Percentiles rank a stretch among this genome's conserved stretches.
Conservation (phyloP, 2,329 filamentous ascomycete genomes). For the Botrytis byssoidea region DNA sequence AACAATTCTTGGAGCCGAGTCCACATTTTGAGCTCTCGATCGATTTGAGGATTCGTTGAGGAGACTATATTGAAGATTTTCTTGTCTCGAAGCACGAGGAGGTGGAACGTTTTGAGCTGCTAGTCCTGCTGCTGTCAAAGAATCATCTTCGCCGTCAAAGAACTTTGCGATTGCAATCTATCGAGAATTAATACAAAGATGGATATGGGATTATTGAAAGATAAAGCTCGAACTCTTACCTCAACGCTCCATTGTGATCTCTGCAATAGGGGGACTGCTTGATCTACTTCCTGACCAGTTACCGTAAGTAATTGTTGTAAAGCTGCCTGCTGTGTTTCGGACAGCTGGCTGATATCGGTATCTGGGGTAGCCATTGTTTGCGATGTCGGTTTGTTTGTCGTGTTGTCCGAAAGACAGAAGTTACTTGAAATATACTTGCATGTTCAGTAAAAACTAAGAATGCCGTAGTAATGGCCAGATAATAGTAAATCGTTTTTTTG, state of each 20-base stretch:
- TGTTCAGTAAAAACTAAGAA: not conserved
- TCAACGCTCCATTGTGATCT: constrained; percentile 96
- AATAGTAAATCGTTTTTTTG: not conserved
- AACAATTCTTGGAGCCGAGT: constrained; percentile 81
- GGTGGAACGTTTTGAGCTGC: constrained; percentile 61
- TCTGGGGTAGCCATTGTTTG: constrained; percentile 47
- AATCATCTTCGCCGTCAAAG: constrained; percentile 91
- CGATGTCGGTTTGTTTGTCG: not conserved
- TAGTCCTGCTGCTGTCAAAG: constrained; percentile 75
- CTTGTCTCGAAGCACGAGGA: constrained; percentile 61
- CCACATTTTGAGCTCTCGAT: constrained; percentile 42
- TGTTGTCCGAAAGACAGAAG: constrained; percentile 3
- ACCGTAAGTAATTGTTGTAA: constrained; percentile 87
- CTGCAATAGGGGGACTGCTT: constrained; percentile 75
- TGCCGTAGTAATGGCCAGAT: not conserved
- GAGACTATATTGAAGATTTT: constrained; percentile 69
- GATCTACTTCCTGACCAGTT: constrained; percentile 75
- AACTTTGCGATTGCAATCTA: constrained; percentile 96
- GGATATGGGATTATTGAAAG: not conserved
- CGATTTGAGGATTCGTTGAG: constrained; percentile 35
- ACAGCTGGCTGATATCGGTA: constrained; percentile 67
- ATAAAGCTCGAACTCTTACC: constrained; percentile 46
- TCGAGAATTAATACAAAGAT: constrained; percentile 21
- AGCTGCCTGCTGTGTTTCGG: constrained; percentile 73
- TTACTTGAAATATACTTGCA: not conserved